A percentile compares a stretch with the other conserved stretches of the same genome.
Evolutionary conservation across 495 filamentous ascomycete genomes (phyloP).

Genomic region (Penicillium maclennaniae): DNA sequence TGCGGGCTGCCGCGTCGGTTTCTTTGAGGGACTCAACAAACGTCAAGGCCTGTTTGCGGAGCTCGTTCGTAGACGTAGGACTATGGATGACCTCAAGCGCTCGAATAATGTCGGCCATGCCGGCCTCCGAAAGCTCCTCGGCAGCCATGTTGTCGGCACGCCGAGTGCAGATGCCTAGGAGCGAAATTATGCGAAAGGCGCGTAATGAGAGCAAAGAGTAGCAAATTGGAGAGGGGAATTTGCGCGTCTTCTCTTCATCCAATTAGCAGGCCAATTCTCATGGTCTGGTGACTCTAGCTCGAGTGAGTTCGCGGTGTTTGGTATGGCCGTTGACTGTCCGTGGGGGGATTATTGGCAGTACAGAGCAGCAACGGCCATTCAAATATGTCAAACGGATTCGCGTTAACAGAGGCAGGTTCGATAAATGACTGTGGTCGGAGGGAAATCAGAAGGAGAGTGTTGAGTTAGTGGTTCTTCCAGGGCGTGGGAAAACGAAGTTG

Average conservation of each 20-base stretch:
- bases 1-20: slow-evolving; percentile 68
- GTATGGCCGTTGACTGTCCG: slow-evolving; percentile 27
- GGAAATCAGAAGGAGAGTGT: neutral
- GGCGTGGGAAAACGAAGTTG: slow-evolving; percentile 2
- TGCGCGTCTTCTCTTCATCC: neutral
- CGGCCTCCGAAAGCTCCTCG: slow-evolving; percentile 38
- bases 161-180: slow-evolving; percentile 2
- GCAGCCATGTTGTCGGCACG: slow-evolving; percentile 33
- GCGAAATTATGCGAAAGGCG: neutral
- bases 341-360: slow-evolving; percentile 21
- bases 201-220: neutral
- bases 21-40: slow-evolving; percentile 83
- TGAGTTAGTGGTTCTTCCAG: neutral
- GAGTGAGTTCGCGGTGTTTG: slow-evolving; percentile 1
- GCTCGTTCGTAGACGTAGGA: slow-evolving; percentile 73
- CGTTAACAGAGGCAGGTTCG: neutral
- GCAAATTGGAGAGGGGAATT: neutral
- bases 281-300: slow-evolving; percentile 1
- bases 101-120: slow-evolving; percentile 60
- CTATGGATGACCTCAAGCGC: slow-evolving; percentile 84
- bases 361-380: slow-evolving; percentile 30
- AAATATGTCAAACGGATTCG: slow-evolving; percentile 10
- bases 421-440: neutral
- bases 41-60: slow-evolving; percentile 75
- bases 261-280: slow-evolving; percentile 3